A percentile compares a stretch with the other conserved stretches of the same genome.
Conservation (phyloP, 768 basidiomycete species). For the Chalciporus piperatus region DNA sequence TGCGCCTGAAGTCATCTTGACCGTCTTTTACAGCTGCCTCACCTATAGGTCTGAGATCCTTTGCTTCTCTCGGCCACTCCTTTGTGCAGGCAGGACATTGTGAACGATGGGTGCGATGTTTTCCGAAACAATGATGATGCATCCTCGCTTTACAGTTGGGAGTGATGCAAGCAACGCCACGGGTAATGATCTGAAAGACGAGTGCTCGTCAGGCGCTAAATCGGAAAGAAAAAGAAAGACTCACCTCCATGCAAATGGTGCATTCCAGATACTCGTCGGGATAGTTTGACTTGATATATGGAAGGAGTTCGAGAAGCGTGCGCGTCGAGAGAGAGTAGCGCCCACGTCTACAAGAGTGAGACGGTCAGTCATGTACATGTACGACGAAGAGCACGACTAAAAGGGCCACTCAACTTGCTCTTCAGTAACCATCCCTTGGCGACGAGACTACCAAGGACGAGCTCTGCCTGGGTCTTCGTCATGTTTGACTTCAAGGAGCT, state of each 20-base stretch:
- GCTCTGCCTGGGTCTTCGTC: conserved; percentile 73
- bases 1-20: conserved; percentile 46
- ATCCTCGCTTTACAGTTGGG: conserved; percentile 61
- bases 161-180: conserved; percentile 60
- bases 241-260: conserved; percentile 68
- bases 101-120: conserved; percentile 41
- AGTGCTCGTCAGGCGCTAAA: background rate
- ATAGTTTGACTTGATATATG: conserved; percentile 73
- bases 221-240: conserved; percentile 1
- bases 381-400: background rate
- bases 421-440: conserved; percentile 77
- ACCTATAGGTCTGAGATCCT: conserved; percentile 56
- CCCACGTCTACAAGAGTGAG: conserved; percentile 44
- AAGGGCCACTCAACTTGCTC: conserved; percentile 56
- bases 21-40: conserved; percentile 66
- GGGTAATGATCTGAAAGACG: conserved; percentile 58
- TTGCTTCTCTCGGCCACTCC: conserved; percentile 59
- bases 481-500: conserved; percentile 57
- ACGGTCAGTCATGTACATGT: background rate
- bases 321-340: conserved; percentile 78
- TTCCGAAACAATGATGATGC: conserved; percentile 63
- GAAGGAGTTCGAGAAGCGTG: conserved; percentile 66
- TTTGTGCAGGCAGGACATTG: conserved; percentile 56
- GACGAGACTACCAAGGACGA: conserved; percentile 73
- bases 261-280: conserved; percentile 71